Percentiles rank a stretch among this genome's conserved stretches.
Conservation (phyloP, 495 filamentous ascomycete genomes). For the Lasiosphaeriaceae sp. region DNA sequence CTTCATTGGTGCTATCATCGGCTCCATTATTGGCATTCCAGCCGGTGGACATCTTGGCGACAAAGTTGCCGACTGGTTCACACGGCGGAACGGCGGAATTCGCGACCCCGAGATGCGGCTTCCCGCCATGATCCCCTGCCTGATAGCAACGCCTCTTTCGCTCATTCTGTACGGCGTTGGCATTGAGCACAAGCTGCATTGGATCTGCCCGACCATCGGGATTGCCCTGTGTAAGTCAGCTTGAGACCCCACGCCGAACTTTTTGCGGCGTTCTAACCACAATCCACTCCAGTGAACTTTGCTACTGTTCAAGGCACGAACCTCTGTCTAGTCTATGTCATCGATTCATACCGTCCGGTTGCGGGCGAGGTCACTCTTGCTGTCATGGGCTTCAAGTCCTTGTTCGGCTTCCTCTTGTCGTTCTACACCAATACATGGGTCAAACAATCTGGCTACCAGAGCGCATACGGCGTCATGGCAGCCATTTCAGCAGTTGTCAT, state of each 20-base stretch:
- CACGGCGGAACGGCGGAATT: conserved; percentile 48
- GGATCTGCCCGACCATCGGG: conserved; percentile 53
- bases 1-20: conserved; percentile 47
- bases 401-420: conserved; percentile 55
- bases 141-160: conserved; percentile 42
- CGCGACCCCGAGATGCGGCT: conserved; percentile 56
- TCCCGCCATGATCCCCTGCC: conserved; percentile 40
- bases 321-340: conserved; percentile 50
- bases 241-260: too few relatives aligned
- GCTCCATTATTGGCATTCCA: conserved; percentile 44
- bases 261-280: neutral
- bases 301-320: conserved; percentile 48
- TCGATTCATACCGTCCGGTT: conserved; percentile 53
- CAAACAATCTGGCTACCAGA: conserved; percentile 43
- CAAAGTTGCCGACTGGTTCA: conserved; percentile 46
- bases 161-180: conserved; percentile 51
- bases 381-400: conserved; percentile 50
- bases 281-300: conserved; percentile 39
- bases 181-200: conserved; percentile 46
- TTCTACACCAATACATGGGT: conserved; percentile 60
- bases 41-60: conserved; percentile 50
- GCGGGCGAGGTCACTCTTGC: conserved; percentile 51
- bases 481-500: conserved; percentile 43
- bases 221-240: conserved; percentile 37
- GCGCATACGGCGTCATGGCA: conserved; percentile 53